Conservation (phyloP, 73 alveolate genomes). For the Paramecium octaurelia region DNA sequence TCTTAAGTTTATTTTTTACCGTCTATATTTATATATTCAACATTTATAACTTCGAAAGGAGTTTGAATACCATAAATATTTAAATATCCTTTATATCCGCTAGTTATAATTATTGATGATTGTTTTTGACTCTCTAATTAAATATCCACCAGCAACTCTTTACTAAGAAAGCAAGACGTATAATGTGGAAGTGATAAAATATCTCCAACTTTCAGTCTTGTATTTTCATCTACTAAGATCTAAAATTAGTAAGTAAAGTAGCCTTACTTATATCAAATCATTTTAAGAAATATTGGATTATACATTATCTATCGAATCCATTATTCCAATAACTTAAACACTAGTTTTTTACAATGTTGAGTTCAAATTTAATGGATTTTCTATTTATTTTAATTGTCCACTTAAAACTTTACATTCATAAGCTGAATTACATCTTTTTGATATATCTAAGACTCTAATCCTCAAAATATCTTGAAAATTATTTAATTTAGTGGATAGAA, state of each 20-base stretch:
- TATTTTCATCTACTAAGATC: background rate
- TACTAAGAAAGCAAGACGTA: background rate
- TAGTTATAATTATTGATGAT: background rate
- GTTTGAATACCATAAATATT: background rate
- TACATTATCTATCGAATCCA: background rate
- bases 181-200: background rate
- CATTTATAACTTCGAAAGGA: background rate
- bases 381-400: background rate
- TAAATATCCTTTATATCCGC: background rate
- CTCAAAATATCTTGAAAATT: background rate
- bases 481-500: background rate
- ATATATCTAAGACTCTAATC: background rate
- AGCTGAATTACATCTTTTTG: background rate
- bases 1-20: background rate
- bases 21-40: background rate
- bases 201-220: background rate
- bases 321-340: background rate
- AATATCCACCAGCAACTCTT: background rate
- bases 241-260: background rate
- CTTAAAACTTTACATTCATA: background rate
- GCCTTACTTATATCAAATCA: background rate
- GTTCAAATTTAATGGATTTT: background rate
- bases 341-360: background rate
- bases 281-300: background rate
- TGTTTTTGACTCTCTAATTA: background rate